Evolutionary conservation across 2,329 filamentous ascomycete genomes (phyloP).

Genomic region (Didymella sp.): DNA sequence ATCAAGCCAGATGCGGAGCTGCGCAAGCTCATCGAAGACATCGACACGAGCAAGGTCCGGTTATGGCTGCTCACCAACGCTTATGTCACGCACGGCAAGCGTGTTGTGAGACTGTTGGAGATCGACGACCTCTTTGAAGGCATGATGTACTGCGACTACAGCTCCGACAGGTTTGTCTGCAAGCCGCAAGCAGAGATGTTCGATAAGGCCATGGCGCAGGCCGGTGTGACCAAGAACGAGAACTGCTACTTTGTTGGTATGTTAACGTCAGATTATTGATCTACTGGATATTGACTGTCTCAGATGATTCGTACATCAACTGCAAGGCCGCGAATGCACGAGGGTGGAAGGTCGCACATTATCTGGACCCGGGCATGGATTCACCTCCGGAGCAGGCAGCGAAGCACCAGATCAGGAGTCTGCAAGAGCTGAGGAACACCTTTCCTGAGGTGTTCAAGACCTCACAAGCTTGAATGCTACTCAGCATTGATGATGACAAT

Average conservation of each 20-base stretch:
- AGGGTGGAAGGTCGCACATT: slow-evolving; percentile 86
- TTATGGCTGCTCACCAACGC: slow-evolving; percentile 97
- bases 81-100: slow-evolving; percentile 83
- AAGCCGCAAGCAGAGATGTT: slow-evolving; percentile 88
- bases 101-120: slow-evolving; percentile 80
- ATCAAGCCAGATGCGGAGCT: slow-evolving; percentile 80
- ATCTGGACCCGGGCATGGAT: slow-evolving; percentile 77
- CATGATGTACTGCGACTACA: slow-evolving; percentile 93
- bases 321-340: slow-evolving; percentile 76
- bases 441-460: slow-evolving; percentile 88
- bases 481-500: background rate
- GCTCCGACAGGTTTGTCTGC: slow-evolving; percentile 74
- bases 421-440: slow-evolving; percentile 75
- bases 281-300: slow-evolving; percentile 19
- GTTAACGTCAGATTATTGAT: too few species aligned
- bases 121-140: slow-evolving; percentile 93
- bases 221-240: slow-evolving; percentile 69
- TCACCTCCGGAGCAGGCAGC: slow-evolving; percentile 70
- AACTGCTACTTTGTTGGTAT: slow-evolving; percentile 93
- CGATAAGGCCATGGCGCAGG: slow-evolving; percentile 85
- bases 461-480: slow-evolving; percentile 5
- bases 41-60: slow-evolving; percentile 83
- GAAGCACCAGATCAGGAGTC: slow-evolving; percentile 74
- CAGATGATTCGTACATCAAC: slow-evolving; percentile 88
- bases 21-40: slow-evolving; percentile 76